Conservation (phyloP, 1,284 basidiomycete species). For the Malassezia dermatis region DNA sequence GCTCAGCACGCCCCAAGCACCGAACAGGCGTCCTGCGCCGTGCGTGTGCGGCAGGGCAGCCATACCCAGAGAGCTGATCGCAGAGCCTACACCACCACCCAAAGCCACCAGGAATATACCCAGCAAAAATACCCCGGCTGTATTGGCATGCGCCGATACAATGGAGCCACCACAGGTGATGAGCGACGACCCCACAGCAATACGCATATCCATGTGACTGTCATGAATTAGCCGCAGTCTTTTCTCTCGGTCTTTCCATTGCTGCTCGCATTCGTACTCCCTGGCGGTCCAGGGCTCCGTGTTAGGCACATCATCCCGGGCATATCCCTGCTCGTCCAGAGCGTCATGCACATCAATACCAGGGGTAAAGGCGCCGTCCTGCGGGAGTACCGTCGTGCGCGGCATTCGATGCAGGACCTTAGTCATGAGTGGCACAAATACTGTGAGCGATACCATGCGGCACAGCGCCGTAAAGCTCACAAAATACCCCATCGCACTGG, state of each 20-base stretch:
- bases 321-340: constrained; percentile 8
- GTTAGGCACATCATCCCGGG: background rate
- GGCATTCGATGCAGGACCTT: constrained; percentile 30
- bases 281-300: background rate
- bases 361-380: background rate
- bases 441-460: constrained; percentile 33
- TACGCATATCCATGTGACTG: constrained; percentile 33
- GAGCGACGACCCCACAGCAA: constrained; percentile 18
- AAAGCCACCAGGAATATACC: constrained; percentile 26
- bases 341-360: background rate
- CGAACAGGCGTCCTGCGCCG: constrained; percentile 44
- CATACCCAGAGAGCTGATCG: constrained; percentile 42
- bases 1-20: constrained; percentile 38
- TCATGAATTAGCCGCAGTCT: constrained; percentile 45
- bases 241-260: constrained; percentile 38
- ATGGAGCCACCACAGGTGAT: constrained; percentile 12
- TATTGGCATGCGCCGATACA: constrained; percentile 2
- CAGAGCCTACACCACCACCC: constrained; percentile 34
- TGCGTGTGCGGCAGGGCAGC: constrained; percentile 31
- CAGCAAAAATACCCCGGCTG: constrained; percentile 11
- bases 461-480: constrained; percentile 34
- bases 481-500: constrained; percentile 33
- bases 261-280: constrained; percentile 28
- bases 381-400: constrained; percentile 10
- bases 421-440: constrained; percentile 37